Evolutionary conservation across 1,284 basidiomycete species (phyloP), one percentile per base, ranked within the genome.

Genomic region (Cutaneotrichosporon cutaneum): DNA sequence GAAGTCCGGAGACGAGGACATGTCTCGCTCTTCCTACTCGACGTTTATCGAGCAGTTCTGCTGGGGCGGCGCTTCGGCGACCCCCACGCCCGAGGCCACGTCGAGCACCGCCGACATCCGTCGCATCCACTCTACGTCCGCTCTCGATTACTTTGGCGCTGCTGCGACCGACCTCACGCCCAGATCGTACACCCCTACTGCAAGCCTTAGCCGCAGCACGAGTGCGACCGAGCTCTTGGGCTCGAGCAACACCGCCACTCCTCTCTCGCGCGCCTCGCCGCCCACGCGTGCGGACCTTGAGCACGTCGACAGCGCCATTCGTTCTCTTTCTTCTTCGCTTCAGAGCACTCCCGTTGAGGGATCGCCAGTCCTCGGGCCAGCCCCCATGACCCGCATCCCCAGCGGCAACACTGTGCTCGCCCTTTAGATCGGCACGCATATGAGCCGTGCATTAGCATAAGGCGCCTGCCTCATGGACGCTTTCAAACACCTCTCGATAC

Each of bases 1-100:
- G 51, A 66, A 63, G 59, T 67, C 69, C 52, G 60, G 62, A 33
- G 62, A 59, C 30, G 68, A 69, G 52, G 56, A 70, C 54, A 64
- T 67, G 48, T 70, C 67, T 59, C 62, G 72, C 24, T 66, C 70
- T 14, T 73, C 70, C 48, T 79, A 79, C 68, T 72, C 71, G 51
- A 71, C 65, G 59, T 77, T 80, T 51, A 72, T 80, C 53, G 76
- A 79, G 65, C 77, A 79, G 77, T 80, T 66, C 36, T 64, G 65
- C 56, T 67, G 62, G 62, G 62, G 58, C 21, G 62, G 65, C 11
- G 54, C 59, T 26, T 24, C 55, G 4, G 18, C 39, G 7, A 60
- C 45, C 22, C 16, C 22, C 24, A 35, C 66, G 45, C 69, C 69
- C 7, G 55, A 63, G 21, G 39, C 56, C 21, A 64, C 71, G 2